Conservation (phyloP, 2,329 filamentous ascomycete species). For the Trichoderma atroviride region DNA sequence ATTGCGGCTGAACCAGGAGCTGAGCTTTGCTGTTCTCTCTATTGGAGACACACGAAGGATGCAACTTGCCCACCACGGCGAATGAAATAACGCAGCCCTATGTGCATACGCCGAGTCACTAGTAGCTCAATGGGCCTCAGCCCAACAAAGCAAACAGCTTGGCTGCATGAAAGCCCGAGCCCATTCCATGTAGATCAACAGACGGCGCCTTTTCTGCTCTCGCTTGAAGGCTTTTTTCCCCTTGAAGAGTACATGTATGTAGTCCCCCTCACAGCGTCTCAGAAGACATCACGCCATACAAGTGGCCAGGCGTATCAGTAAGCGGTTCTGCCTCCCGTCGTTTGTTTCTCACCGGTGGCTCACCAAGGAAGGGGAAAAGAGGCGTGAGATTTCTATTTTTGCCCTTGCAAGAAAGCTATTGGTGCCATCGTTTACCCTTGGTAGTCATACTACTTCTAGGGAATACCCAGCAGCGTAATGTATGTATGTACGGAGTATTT, state of each 20-base stretch:
- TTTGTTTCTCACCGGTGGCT: constrained; percentile 1
- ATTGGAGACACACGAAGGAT: constrained; percentile 17
- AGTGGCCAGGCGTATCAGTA: neutral
- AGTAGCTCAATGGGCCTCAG: neutral
- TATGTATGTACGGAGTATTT: neutral
- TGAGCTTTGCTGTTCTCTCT: constrained; percentile 18
- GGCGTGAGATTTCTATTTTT: constrained; percentile 25
- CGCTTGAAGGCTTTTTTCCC: neutral
- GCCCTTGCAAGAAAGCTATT: neutral
- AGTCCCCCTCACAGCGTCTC: neutral
- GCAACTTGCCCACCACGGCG: constrained; percentile 3
- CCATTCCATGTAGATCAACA: neutral
- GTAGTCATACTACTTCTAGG: neutral
- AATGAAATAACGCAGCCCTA: constrained; percentile 17
- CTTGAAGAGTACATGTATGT: too few species aligned
- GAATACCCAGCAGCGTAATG: neutral
- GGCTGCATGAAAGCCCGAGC: constrained; percentile 5
- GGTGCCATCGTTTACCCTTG: neutral
- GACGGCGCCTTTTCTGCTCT: neutral
- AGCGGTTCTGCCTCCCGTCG: neutral
- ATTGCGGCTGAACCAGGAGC: constrained; percentile 26
- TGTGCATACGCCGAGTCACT: neutral
- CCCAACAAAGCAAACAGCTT: neutral
- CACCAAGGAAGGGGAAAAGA: neutral
- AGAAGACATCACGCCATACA: constrained; percentile 3